Conservation (phyloP, 1,139 yeast genomes). For the Saccharomycopsis hybrid region DNA sequence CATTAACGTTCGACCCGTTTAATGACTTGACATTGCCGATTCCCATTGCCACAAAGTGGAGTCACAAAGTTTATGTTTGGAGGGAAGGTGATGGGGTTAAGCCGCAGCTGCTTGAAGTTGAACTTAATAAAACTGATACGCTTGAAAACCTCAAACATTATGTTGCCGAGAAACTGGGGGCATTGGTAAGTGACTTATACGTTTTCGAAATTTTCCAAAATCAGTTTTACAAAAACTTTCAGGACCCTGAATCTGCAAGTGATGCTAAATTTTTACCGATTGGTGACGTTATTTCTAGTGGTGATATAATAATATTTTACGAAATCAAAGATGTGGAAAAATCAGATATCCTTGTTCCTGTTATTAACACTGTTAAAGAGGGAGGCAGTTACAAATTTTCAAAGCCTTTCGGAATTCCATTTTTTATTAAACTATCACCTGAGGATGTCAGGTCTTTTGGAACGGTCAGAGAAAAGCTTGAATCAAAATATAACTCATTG, state of each 20-base stretch:
- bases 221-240: slow-evolving; percentile 66
- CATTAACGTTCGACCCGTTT: slow-evolving; percentile 91
- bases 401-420: slow-evolving; percentile 63
- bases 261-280: slow-evolving; percentile 58
- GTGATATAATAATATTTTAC: slow-evolving; percentile 65
- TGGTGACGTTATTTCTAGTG: slow-evolving; percentile 56
- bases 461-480: slow-evolving; percentile 48
- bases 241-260: slow-evolving; percentile 41
- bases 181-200: slow-evolving; percentile 41
- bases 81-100: slow-evolving; percentile 42
- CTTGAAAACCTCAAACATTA: slow-evolving; percentile 59
- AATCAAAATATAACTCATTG: slow-evolving; percentile 36
- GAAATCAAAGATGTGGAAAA: slow-evolving; percentile 42
- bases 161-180: slow-evolving; percentile 44
- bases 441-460: slow-evolving; percentile 49
- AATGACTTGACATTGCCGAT: slow-evolving; percentile 86
- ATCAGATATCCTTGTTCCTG: slow-evolving; percentile 58
- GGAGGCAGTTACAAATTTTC: slow-evolving; percentile 32
- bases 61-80: slow-evolving; percentile 55
- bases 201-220: slow-evolving; percentile 68
- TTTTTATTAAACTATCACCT: slow-evolving; percentile 52
- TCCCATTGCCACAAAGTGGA: slow-evolving; percentile 75
- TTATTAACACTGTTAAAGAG: slow-evolving; percentile 48
- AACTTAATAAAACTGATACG: slow-evolving; percentile 59
- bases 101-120: slow-evolving; percentile 57